Conservation (phyloP, 1,284 basidiomycete genomes). For the Ceratobasidium sp. region DNA sequence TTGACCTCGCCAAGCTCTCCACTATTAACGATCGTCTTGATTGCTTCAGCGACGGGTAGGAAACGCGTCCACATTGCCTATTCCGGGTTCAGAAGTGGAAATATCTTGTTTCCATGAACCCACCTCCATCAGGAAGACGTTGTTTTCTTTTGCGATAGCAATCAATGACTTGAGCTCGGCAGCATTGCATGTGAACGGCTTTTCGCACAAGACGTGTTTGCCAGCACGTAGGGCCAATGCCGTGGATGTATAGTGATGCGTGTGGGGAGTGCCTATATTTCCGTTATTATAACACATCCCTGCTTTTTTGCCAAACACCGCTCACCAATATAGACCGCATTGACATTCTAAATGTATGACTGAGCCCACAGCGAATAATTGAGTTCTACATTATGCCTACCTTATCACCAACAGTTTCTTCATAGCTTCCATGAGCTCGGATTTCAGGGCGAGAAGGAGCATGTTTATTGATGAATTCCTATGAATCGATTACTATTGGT, state of each 20-base stretch:
- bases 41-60: constrained; percentile 68
- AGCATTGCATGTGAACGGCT: constrained; percentile 73
- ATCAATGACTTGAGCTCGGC: constrained; percentile 53
- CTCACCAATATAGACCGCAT: constrained; percentile 78
- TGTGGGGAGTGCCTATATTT: constrained; percentile 79
- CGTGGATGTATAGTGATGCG: constrained; percentile 80
- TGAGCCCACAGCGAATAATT: not conserved
- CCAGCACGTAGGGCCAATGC: constrained; percentile 77
- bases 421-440: constrained; percentile 79
- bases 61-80: constrained; percentile 51
- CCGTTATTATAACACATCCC: not conserved
- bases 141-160: constrained; percentile 67
- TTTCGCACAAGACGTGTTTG: constrained; percentile 91
- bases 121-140: constrained; percentile 87
- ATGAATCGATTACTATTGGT: not conserved
- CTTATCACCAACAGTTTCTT: constrained; percentile 68
- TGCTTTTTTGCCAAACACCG: not conserved
- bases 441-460: constrained; percentile 54
- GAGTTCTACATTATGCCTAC: not conserved
- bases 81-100: not conserved
- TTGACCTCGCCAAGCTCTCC: constrained; percentile 68
- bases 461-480: constrained; percentile 35
- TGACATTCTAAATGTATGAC: constrained; percentile 63
- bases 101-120: not conserved
- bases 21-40: constrained; percentile 62